Evolutionary conservation across 2,329 filamentous ascomycete genomes (phyloP).

Genomic region (Xylariaceae sp.): DNA sequence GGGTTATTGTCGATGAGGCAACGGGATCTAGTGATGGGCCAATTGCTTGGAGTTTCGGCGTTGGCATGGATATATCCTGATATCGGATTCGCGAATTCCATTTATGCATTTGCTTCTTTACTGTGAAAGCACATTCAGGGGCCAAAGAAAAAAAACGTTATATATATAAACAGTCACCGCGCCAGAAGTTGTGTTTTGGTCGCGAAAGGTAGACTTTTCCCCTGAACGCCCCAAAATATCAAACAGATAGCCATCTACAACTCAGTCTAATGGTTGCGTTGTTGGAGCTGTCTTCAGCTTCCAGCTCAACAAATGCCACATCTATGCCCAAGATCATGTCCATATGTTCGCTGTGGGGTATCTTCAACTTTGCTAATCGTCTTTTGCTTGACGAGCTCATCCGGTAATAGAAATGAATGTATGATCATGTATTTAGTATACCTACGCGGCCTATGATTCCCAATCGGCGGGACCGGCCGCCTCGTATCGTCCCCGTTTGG

Average conservation of each 20-base stretch:
- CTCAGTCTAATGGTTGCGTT: not conserved
- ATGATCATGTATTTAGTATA: constrained; percentile 5
- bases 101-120: constrained; percentile 10
- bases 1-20: not conserved
- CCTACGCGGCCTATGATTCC: constrained; percentile 35
- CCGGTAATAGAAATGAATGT: not conserved
- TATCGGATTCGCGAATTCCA: constrained; percentile 14
- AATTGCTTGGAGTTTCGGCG: constrained; percentile 17
- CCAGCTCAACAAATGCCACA: not conserved
- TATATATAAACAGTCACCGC: not conserved
- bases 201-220: not conserved
- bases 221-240: not conserved
- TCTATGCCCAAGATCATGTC: constrained; percentile 1
- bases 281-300: constrained; percentile 1
- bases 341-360: constrained; percentile 16
- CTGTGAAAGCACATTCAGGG: not conserved
- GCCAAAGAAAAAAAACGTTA: not conserved
- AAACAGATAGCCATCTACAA: not conserved
- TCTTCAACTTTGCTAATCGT: constrained; percentile 12
- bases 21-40: not conserved
- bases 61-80: constrained; percentile 24
- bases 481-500: constrained; percentile 71
- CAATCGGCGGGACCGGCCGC: constrained; percentile 50
- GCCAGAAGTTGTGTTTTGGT: not conserved
- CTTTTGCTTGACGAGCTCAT: not conserved